phyloP scores from a whole-genome alignment of 1,284 basidiomycete genomes.

The Golubevia sp. region DNA sequence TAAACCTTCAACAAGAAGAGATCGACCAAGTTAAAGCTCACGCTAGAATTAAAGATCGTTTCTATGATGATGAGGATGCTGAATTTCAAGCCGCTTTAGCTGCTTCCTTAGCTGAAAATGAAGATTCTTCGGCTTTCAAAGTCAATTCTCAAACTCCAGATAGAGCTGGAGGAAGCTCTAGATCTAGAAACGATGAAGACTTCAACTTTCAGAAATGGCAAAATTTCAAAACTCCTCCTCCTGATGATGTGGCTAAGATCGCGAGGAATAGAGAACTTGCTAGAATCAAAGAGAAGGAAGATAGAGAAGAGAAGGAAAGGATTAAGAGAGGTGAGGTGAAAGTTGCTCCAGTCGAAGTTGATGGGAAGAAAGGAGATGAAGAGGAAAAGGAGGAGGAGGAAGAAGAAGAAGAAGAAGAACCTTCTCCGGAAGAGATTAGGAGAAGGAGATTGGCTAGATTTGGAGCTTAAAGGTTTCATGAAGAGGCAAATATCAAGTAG shows the following conservation, averaged over 20 bases:
- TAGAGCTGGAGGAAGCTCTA: neutral
- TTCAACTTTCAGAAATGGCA: neutral
- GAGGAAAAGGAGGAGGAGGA: conserved; percentile 35
- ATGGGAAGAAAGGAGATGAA: conserved; percentile 2
- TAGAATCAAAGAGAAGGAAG: conserved; percentile 21
- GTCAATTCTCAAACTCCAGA: neutral
- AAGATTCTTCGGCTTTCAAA: conserved; percentile 10
- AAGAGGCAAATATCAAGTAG: too few relatives aligned
- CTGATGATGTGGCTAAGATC: conserved; percentile 40
- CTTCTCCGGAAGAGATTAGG: conserved; percentile 45
- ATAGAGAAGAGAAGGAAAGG: conserved; percentile 19
- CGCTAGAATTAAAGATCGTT: conserved; percentile 29
- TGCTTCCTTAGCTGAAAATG: conserved; percentile 36
- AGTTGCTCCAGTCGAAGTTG: neutral
- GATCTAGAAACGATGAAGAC: conserved; percentile 15
- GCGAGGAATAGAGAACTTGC: conserved; percentile 36
- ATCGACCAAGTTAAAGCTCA: conserved; percentile 26
- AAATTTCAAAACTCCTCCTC: conserved; percentile 11
- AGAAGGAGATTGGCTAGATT: conserved; percentile 29
- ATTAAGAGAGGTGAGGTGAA: conserved; percentile 16
- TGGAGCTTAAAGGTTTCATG: conserved; percentile 9
- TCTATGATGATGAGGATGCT: conserved; percentile 49
- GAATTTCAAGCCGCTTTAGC: conserved; percentile 48
- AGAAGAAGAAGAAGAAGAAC: conserved; percentile 25
- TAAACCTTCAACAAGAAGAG: conserved; percentile 24